A percentile compares a stretch with the other conserved stretches of the same genome.
Evolutionary conservation across 257 asterid species (phyloP).

Genomic region (Ilex aquifolium): DNA sequence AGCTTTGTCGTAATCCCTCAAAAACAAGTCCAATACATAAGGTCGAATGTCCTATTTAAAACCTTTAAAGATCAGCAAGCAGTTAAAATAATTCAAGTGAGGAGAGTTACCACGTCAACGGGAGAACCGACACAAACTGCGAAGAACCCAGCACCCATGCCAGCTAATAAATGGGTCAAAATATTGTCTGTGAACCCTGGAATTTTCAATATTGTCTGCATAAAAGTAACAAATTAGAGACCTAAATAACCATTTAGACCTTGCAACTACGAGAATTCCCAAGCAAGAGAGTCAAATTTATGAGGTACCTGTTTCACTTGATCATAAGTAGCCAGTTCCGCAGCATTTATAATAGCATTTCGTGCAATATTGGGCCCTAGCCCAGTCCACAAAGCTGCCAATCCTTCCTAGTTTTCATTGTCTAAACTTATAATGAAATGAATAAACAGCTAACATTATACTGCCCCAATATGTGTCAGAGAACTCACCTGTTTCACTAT

Average conservation of each 20-base stretch:
- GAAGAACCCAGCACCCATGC: conserved; percentile 93
- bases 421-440: conserved; percentile 23
- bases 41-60: neutral
- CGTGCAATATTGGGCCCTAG: conserved; percentile 89
- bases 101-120: conserved; percentile 76
- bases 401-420: conserved; percentile 63
- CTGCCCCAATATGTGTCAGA: conserved; percentile 13
- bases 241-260: neutral
- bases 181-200: conserved; percentile 79
- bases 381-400: conserved; percentile 92
- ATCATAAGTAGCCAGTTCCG: conserved; percentile 92
- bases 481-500: conserved; percentile 63
- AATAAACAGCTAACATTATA: conserved; percentile 12
- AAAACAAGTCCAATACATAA: neutral
- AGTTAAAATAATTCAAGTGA: conserved; percentile 5
- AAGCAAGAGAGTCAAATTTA: neutral
- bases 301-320: conserved; percentile 70
- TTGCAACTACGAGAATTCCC: neutral
- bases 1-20: neutral
- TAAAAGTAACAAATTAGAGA: conserved; percentile 24
- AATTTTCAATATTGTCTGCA: conserved; percentile 61
- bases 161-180: conserved; percentile 79
- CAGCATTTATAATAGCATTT: conserved; percentile 88
- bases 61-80: conserved; percentile 1
- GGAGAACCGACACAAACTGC: conserved; percentile 97